These are phyloP conservation scores for Alternaria incomplexa DNA, from an alignment of 2,329 filamentous ascomycete species.

Conservation along the genomic window DNA sequence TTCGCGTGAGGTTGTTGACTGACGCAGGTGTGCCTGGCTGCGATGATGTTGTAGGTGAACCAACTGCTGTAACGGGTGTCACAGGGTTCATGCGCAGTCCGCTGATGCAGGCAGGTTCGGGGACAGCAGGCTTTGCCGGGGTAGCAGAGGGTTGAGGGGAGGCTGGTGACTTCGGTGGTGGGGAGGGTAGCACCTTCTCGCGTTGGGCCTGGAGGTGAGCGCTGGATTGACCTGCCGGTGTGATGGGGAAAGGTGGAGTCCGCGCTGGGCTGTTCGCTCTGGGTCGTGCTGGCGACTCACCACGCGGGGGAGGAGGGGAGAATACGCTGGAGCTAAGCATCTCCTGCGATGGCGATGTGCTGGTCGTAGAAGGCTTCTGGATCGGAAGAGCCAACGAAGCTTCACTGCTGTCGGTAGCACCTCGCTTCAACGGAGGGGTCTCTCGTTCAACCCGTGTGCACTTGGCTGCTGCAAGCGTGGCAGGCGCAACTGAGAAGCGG, in stretches of 20 bases:
- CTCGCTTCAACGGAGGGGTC: constrained; percentile 28
- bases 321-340: constrained; percentile 27
- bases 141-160: constrained; percentile 11
- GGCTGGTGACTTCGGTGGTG: constrained; percentile 24
- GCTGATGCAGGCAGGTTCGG: constrained; percentile 25
- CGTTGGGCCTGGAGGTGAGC: constrained; percentile 43
- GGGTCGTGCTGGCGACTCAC: constrained; percentile 23
- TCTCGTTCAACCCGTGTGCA: constrained; percentile 29
- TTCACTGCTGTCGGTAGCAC: constrained; percentile 32
- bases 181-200: constrained; percentile 43
- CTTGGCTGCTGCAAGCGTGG: constrained; percentile 44
- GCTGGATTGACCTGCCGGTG: constrained; percentile 34
- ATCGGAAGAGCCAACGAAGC: constrained; percentile 41
- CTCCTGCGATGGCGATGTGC: constrained; percentile 16
- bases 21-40: constrained; percentile 20
- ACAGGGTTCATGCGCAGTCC: constrained; percentile 47
- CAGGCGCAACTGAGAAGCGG: constrained; percentile 62
- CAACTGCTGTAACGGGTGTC: constrained; percentile 27
- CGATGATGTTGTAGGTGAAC: constrained; percentile 24
- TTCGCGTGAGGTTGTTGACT: constrained; percentile 18
- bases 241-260: constrained; percentile 34
- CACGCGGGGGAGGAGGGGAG: constrained; percentile 24
- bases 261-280: constrained; percentile 25
- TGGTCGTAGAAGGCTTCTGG: constrained; percentile 30
- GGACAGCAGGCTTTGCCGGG: constrained; percentile 9